Base-by-base conservation (phyloP, 345 rosid species). In the Lenwebbia sp. region DNA sequence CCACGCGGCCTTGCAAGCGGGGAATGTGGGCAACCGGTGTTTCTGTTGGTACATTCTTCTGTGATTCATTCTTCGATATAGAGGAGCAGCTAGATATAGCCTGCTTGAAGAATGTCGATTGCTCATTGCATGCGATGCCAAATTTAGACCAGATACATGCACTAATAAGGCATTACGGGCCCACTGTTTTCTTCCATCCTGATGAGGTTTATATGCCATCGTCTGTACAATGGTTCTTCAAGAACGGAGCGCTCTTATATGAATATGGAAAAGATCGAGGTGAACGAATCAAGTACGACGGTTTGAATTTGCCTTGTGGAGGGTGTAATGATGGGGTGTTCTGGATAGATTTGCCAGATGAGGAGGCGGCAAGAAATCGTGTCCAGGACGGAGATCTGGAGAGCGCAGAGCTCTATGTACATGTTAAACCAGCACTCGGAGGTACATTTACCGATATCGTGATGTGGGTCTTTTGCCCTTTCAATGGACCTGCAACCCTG, bases 391-490 rank as follows among this genome's bases (percentile, higher is more conserved):
- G 98, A 60, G 89, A 94, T 86, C 82, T 95, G 14, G 96, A 95
- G 85, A 94, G 92, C 85, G 93, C 96, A 2, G 96, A 94, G 91
- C 95, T 96, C 28, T 95, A 96, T 89, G 96, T 94, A 84, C 98
- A 96, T 85, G 94, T 94, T 54, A 96, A 96, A 87, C 99, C 98
- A 82, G 96, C 95, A 49, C 84, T 94, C 1, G 99, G 99, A 82
- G 99, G 99, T 83, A 92, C 98, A 33, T 96, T 94, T 89, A 95
- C 99, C 1, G 99, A 96, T 88, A 88, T 96, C 3, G 98, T 85
- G 44, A 96, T 96, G 98, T 95, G 99, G 99, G 88, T 95, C 47
- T 96, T 95, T 88, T 94, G 98, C 37, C 99, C 99, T 62, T 95
- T 96, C 88, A 96, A 96, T 82, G 98, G 99, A 53, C 97, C 98